Conservation (phyloP, 176 grass and related monocot species). For the Rhipidocladum racemiflorum region DNA sequence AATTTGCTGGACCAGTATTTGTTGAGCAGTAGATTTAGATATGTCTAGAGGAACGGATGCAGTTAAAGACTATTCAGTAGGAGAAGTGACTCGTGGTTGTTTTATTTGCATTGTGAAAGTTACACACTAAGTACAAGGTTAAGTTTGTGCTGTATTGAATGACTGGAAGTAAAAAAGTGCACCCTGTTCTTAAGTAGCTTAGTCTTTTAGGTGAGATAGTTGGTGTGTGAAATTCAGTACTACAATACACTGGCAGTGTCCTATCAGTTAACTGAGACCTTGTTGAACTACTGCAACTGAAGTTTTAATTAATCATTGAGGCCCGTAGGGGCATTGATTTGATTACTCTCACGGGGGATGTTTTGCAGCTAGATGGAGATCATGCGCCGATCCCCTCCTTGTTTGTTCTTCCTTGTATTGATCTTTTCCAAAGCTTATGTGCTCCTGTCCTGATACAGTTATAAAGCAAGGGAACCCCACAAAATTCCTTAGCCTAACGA, state of each 20-base stretch:
- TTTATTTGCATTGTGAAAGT: not conserved
- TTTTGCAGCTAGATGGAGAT: constrained; percentile 33
- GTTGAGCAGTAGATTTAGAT: constrained; percentile 30
- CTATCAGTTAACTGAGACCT: not conserved
- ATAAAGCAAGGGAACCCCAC: constrained; percentile 33
- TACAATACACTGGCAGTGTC: not conserved
- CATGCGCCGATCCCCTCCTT: constrained; percentile 25
- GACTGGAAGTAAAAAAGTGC: not conserved
- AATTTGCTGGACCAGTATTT: constrained; percentile 39
- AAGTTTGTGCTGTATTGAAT: not conserved
- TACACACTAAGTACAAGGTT: not conserved
- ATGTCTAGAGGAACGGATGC: not conserved
- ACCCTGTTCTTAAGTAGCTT: not conserved
- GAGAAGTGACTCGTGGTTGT: not conserved
- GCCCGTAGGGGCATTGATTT: constrained; percentile 12
- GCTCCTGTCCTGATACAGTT: constrained; percentile 31
- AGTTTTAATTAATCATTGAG: constrained; percentile 7
- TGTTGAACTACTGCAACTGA: constrained; percentile 14
- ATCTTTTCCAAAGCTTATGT: constrained; percentile 36
- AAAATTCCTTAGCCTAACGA: constrained; percentile 45
- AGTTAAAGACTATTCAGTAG: not conserved
- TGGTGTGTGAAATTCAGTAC: not conserved
- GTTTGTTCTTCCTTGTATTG: constrained; percentile 40
- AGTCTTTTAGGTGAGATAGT: not conserved
- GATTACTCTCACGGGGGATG: constrained; percentile 26